Evolutionary conservation across 1,139 yeast genomes (phyloP).

Genomic region (Nadsonia commutata): DNA sequence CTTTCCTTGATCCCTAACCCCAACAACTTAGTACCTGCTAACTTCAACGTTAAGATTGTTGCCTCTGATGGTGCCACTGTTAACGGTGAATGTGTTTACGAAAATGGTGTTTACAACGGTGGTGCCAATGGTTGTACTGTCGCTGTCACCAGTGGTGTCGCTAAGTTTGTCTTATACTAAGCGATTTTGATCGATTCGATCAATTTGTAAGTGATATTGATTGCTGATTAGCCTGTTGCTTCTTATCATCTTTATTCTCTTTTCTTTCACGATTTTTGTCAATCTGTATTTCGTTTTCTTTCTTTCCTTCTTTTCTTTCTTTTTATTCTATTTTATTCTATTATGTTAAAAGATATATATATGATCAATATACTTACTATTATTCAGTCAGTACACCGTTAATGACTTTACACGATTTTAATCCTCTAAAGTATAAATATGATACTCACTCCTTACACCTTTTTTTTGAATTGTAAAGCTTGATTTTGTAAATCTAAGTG

Average conservation of each 20-base stretch:
- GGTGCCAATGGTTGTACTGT: constrained; percentile 80
- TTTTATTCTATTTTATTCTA: neutral
- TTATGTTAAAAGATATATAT: too few relatives aligned
- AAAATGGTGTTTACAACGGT: constrained; percentile 63
- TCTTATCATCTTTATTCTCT: neutral
- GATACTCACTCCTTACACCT: too few relatives aligned
- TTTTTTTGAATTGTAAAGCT: too few relatives aligned
- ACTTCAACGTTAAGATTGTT: constrained; percentile 76
- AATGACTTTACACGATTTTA: too few relatives aligned
- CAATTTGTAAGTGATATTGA: neutral
- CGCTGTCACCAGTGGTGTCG: constrained; percentile 70
- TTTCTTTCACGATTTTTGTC: constrained; percentile 1
- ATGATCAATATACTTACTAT: too few relatives aligned
- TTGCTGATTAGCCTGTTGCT: constrained; percentile 1
- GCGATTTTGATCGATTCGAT: constrained; percentile 2
- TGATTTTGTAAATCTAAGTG: too few relatives aligned
- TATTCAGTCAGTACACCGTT: too few relatives aligned
- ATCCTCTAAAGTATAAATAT: too few relatives aligned
- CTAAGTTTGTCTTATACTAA: constrained; percentile 51
- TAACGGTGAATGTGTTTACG: constrained; percentile 68
- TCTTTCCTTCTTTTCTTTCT: neutral
- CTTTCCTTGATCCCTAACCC: constrained; percentile 92
- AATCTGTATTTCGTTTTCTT: neutral
- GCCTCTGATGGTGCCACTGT: constrained; percentile 50
- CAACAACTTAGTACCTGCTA: constrained; percentile 61